A percentile compares a stretch with the other conserved stretches of the same genome.
These are phyloP conservation scores for Colletotrichum zoysiae DNA, from an alignment of 2,329 filamentous ascomycete genomes.

Conservation along the genomic window DNA sequence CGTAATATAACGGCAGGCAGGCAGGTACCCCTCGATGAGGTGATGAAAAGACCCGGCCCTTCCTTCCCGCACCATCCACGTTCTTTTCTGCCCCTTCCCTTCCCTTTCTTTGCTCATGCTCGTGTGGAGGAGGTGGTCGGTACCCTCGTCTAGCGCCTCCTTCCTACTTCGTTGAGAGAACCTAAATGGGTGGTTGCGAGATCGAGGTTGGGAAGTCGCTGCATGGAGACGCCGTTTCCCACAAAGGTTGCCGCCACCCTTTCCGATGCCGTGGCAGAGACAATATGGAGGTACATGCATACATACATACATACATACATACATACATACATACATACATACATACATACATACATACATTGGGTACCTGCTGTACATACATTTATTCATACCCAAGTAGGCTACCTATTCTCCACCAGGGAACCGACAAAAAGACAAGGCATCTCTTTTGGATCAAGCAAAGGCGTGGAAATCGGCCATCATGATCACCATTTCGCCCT, in stretches of 20 bases:
- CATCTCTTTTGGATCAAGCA: not conserved
- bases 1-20: constrained; percentile 20
- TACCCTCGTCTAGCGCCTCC: not conserved
- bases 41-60: constrained; percentile 5
- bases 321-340: not conserved
- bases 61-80: constrained; percentile 7
- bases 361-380: not conserved
- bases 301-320: not conserved
- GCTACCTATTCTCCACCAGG: not conserved
- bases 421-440: not conserved
- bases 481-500: not conserved
- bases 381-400: not conserved
- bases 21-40: constrained; percentile 16
- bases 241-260: not conserved
- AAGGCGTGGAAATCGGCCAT: constrained; percentile 7
- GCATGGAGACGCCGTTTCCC: not conserved
- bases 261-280: not conserved
- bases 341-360: not conserved
- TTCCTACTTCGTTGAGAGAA: not conserved
- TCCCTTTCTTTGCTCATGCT: not conserved
- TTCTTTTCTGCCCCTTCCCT: not conserved
- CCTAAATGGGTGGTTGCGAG: not conserved
- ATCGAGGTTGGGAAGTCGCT: constrained; percentile 1
- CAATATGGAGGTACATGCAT: not conserved
- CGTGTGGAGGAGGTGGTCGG: not conserved